A percentile compares a stretch with the other conserved stretches of the same genome.
phyloP scores from a whole-genome alignment of 1,139 yeast genomes.

The Debaryomyces coudertii region DNA sequence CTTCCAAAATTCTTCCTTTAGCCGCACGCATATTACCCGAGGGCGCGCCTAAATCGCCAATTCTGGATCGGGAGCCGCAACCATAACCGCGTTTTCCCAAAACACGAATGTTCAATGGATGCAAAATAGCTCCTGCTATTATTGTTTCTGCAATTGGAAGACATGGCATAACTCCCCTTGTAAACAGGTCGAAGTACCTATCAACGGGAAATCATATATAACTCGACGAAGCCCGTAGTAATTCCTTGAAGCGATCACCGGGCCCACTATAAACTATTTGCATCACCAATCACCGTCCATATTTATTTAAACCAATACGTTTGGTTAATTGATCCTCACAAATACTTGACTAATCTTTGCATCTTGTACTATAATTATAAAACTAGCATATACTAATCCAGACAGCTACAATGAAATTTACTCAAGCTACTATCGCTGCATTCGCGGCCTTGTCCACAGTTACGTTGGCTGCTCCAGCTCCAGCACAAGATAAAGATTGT shows the following conservation, averaged over 20 bases:
- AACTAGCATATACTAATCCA: slow-evolving; percentile 11
- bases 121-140: slow-evolving; percentile 8
- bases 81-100: not conserved
- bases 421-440: slow-evolving; percentile 33
- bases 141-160: not conserved
- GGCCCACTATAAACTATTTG: not conserved
- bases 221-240: not conserved
- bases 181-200: not conserved
- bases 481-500: slow-evolving; percentile 39
- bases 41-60: slow-evolving; percentile 3
- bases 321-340: not conserved
- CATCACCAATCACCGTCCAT: not conserved
- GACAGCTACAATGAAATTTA: slow-evolving; percentile 31
- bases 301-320: not conserved
- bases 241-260: not conserved
- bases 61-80: slow-evolving; percentile 1
- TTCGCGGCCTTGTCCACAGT: slow-evolving; percentile 45
- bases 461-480: slow-evolving; percentile 52
- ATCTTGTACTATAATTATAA: slow-evolving; percentile 5
- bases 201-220: not conserved
- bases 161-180: not conserved
- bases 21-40: slow-evolving; percentile 5
- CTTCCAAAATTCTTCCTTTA: not conserved
- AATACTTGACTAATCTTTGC: not conserved
- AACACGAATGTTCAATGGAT: slow-evolving; percentile 8